phyloP scores from a whole-genome alignment of 306 rosid genomes.

The Abrus precatorius region DNA sequence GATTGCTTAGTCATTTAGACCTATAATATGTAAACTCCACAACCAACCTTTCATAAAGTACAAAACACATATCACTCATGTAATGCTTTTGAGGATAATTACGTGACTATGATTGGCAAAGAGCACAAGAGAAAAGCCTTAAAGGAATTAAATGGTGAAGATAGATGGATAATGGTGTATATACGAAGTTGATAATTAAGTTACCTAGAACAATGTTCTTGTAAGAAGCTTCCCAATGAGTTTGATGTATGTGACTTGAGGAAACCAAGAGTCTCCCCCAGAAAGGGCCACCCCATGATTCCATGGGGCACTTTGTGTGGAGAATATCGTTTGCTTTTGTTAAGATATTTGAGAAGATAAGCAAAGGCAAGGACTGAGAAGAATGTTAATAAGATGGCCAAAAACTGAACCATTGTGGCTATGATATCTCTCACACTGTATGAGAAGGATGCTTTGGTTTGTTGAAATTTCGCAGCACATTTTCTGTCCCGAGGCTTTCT shows the following conservation, averaged over 20 bases:
- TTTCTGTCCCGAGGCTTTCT: background rate
- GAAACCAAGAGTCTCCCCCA: constrained; percentile 72
- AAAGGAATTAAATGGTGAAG: background rate
- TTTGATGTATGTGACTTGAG: constrained; percentile 78
- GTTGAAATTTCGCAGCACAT: background rate
- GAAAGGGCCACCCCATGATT: constrained; percentile 75
- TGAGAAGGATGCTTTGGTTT: constrained; percentile 14
- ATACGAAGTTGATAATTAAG: constrained; percentile 6
- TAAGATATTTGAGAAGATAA: constrained; percentile 53
- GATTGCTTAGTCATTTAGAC: constrained; percentile 15
- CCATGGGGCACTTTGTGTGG: constrained; percentile 63
- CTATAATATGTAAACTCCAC: background rate
- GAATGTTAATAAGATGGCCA: constrained; percentile 44
- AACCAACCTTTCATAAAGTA: background rate
- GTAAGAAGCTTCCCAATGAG: constrained; percentile 70
- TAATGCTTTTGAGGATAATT: background rate
- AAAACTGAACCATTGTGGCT: constrained; percentile 50
- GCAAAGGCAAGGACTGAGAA: constrained; percentile 46
- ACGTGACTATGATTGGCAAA: background rate
- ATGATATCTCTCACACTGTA: constrained; percentile 10
- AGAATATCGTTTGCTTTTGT: constrained; percentile 18
- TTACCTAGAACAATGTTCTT: constrained; percentile 69
- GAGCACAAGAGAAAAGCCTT: background rate
- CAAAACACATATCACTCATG: background rate
- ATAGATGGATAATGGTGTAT: background rate